Base-by-base conservation (phyloP, 257 asterid genomes). In the Penstemon davidsonii region DNA sequence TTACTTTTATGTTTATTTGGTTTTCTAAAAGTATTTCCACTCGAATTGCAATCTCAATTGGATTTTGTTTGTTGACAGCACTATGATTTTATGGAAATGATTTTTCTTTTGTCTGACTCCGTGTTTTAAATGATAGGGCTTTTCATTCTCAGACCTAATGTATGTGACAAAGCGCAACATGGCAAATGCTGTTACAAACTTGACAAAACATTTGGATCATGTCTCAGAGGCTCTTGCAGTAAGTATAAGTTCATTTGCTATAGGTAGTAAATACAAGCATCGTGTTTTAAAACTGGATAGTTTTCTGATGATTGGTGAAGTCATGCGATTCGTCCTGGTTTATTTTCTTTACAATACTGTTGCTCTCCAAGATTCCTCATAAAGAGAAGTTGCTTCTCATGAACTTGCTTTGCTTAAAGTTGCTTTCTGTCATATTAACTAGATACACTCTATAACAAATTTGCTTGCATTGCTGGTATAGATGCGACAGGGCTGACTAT, bases 141-240 rank as follows among this genome's bases (percentile, higher is more conserved):
- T 90, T 72, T 82, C 89, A 73, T 88, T 90, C 79, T 88, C 96
- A 5, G 97, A 90, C 81, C 80, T 93, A 76, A 90, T 93, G 97
- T 93, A 90, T 72, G 97, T 93, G 43, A 88, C 97, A 40, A 93
- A 86, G 81, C 79, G 72, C n/a, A 84, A 69, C 79, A 90, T 90
- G 97, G 86, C 90, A 65, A 79, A 71, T 83, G 96, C 98, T 73
- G 97, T 89, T 60, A 53, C 92, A 56, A 93, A 85, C 84, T 78
- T 93, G 83, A 90, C 97, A 52, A 85, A 84, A 69, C 95, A 93
- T 82, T 82, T 93, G 79, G 95, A 82, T 68, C 80, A 84, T 73
- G 99, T 93, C 51, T 80, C 94, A 0, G 97, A 88, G 42, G 92
- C 95, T 71, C 89, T 93, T 78, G 92, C 97, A 36, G 99, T 90